These are phyloP conservation scores for Paramyrothecium sp. DNA, from an alignment of 2,329 filamentous ascomycete species.

Conservation along the genomic window DNA sequence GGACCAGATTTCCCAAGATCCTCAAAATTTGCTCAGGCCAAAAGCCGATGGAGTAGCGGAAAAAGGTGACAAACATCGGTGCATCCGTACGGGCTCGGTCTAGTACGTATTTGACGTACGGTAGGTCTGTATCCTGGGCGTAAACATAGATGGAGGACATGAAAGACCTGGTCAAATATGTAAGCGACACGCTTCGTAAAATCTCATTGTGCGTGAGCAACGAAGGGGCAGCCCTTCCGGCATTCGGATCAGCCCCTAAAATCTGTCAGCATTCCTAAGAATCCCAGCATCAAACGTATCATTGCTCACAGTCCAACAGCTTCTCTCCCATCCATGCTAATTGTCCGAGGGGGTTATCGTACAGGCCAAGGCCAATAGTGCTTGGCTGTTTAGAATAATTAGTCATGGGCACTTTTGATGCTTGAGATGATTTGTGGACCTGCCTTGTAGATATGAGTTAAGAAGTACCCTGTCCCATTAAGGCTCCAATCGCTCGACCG, in stretches of 20 bases:
- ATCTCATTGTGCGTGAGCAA: background rate
- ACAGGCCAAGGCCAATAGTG: slow-evolving; percentile 37
- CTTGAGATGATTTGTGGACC: background rate
- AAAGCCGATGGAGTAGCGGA: background rate
- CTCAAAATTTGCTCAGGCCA: background rate
- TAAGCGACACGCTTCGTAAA: background rate
- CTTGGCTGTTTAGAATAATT: slow-evolving; percentile 25
- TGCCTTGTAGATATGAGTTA: slow-evolving; percentile 9
- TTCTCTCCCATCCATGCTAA: slow-evolving; percentile 43
- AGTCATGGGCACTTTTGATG: background rate
- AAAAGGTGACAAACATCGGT: background rate
- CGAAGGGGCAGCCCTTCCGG: background rate
- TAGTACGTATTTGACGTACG: background rate
- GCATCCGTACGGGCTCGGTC: background rate
- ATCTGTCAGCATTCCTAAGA: background rate
- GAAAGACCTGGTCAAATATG: background rate
- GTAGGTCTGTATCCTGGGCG: too few species aligned
- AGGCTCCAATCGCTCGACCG: slow-evolving; percentile 3
- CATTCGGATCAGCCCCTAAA: background rate
- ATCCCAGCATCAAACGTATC: background rate
- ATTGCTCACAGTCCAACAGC: slow-evolving; percentile 15
- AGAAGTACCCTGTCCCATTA: slow-evolving; percentile 11
- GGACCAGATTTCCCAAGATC: background rate
- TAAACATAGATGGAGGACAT: background rate
- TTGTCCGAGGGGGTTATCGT: slow-evolving; percentile 41